Evolutionary conservation across 2,329 filamentous ascomycete species (phyloP).

Genomic region (Daldinia eschscholtzii): DNA sequence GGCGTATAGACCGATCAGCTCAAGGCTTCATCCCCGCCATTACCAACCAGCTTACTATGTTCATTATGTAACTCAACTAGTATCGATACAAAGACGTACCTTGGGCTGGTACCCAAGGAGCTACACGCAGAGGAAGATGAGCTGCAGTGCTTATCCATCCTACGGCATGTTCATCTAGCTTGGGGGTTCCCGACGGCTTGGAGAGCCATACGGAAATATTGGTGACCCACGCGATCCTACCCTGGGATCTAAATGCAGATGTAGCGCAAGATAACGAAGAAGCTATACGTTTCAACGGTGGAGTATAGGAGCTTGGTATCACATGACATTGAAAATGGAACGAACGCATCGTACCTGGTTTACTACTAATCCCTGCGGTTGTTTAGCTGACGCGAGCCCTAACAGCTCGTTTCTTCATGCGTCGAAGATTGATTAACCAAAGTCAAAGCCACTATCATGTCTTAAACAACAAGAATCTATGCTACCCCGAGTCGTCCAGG

Average conservation of each 20-base stretch:
- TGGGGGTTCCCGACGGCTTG: constrained; percentile 5
- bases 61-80: constrained; percentile 4
- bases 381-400: neutral
- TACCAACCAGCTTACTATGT: constrained; percentile 27
- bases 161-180: constrained; percentile 24
- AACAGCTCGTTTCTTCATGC: neutral
- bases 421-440: neutral
- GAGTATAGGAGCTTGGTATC: constrained; percentile 8
- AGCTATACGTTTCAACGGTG: constrained; percentile 5
- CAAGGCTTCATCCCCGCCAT: neutral
- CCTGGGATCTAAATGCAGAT: neutral
- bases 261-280: constrained; percentile 2
- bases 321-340: constrained; percentile 6
- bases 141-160: constrained; percentile 31
- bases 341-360: constrained; percentile 1
- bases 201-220: constrained; percentile 16
- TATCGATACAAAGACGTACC: constrained; percentile 12
- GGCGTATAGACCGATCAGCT: neutral
- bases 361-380: neutral
- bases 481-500: neutral
- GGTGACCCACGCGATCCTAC: constrained; percentile 9
- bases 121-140: neutral
- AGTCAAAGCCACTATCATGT: neutral
- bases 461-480: neutral
- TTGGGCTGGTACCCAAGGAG: constrained; percentile 6